A percentile compares a stretch with the other conserved stretches of the same genome.
These are phyloP conservation scores for Paecilomyces fulvus DNA, from an alignment of 2,329 filamentous ascomycete genomes.

Conservation along the genomic window DNA sequence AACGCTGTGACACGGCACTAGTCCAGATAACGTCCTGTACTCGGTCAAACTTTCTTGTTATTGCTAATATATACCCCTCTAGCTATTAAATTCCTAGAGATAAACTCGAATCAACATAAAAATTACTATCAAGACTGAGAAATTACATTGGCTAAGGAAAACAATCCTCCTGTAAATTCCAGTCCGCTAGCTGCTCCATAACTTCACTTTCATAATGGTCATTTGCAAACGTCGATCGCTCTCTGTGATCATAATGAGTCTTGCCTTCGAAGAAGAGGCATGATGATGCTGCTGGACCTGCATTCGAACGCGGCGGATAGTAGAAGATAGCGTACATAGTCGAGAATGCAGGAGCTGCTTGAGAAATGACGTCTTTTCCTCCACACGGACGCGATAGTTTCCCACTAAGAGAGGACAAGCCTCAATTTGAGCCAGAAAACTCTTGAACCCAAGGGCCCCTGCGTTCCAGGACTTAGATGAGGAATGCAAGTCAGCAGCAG, in stretches of 20 bases:
- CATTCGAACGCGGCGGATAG: constrained; percentile 17
- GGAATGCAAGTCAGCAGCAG: background rate
- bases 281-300: constrained; percentile 17
- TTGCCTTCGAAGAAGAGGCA: constrained; percentile 12
- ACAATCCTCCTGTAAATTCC: background rate
- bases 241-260: constrained; percentile 22
- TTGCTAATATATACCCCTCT: too few species aligned
- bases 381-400: constrained; percentile 15
- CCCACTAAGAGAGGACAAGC: constrained; percentile 19
- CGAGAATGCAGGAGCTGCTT: constrained; percentile 17
- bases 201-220: constrained; percentile 22
- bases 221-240: constrained; percentile 21
- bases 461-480: background rate
- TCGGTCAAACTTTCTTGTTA: too few species aligned
- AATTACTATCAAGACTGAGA: too few species aligned
- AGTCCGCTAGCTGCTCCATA: constrained; percentile 8
- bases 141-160: too few species aligned
- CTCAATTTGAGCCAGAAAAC: constrained; percentile 15
- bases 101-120: too few species aligned
- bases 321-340: constrained; percentile 19
- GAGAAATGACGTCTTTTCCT: constrained; percentile 20
- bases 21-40: too few species aligned
- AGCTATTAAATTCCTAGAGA: too few species aligned
- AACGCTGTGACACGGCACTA: too few species aligned
- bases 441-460: constrained; percentile 1